Conservation (phyloP, 1,139 yeast species). For the Geotrichum carabidarum region DNA sequence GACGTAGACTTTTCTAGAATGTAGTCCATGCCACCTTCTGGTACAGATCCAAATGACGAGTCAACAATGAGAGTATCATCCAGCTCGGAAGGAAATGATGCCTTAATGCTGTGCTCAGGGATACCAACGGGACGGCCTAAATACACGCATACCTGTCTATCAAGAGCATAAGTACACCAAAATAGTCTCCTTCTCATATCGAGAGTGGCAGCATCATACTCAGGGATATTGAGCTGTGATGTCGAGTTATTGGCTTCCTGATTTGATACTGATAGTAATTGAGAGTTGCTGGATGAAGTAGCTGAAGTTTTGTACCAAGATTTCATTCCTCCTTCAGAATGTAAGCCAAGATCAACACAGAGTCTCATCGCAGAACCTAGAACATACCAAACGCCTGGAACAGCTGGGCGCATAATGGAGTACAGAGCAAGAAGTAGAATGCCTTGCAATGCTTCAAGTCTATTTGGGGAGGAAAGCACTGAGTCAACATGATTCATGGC, state of each 20-base stretch:
- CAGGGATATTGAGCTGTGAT: constrained; percentile 4
- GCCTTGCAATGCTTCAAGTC: constrained; percentile 69
- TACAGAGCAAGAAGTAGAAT: constrained; percentile 61
- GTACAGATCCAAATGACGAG: constrained; percentile 1
- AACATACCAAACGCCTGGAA: constrained; percentile 88
- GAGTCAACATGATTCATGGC: constrained; percentile 60
- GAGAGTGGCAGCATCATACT: constrained; percentile 48
- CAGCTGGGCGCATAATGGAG: constrained; percentile 48
- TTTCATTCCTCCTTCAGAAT: constrained; percentile 47
- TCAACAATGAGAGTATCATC: constrained; percentile 61
- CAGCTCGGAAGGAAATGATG: constrained; percentile 62
- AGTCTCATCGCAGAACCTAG: constrained; percentile 74
- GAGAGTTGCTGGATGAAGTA: constrained; percentile 15
- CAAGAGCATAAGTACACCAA: constrained; percentile 85
- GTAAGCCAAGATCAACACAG: constrained; percentile 79
- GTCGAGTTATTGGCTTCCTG: background rate
- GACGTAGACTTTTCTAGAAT: constrained; percentile 41
- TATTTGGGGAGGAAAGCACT: constrained; percentile 53
- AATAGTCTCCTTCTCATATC: constrained; percentile 74
- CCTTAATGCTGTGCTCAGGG: constrained; percentile 60
- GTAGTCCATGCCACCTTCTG: background rate
- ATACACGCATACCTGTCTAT: constrained; percentile 70
- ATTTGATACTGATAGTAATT: background rate
- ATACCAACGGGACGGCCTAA: constrained; percentile 69
- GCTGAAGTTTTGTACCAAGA: constrained; percentile 19